Percentiles rank a stretch among this genome's conserved stretches.
These are phyloP conservation scores for Pestalotiopsis sp. DNA, from an alignment of 2,329 filamentous ascomycete genomes.

Conservation along the genomic window DNA sequence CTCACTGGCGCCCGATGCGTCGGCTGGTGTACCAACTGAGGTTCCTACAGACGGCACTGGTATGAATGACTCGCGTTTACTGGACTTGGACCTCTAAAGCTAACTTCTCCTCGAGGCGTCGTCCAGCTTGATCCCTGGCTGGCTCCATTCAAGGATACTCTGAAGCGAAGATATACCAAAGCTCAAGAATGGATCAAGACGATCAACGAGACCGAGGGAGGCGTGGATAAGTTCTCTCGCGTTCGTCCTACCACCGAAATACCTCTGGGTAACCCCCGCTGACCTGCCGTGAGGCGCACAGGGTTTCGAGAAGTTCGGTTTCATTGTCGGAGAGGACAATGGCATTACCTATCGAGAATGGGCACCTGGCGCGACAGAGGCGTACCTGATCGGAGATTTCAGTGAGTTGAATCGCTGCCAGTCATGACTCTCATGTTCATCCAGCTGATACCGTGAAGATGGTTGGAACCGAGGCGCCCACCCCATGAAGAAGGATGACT, in stretches of 20 bases:
- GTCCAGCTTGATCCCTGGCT: conserved; percentile 88
- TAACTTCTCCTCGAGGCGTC: conserved; percentile 63
- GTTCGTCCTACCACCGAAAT: conserved; percentile 44
- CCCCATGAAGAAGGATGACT: conserved; percentile 84
- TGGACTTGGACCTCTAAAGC: conserved; percentile 14
- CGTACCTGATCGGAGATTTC: conserved; percentile 91
- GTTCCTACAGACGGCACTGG: conserved; percentile 73
- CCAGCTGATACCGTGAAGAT: conserved; percentile 54
- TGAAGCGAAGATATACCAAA: conserved; percentile 77
- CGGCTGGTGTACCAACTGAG: conserved; percentile 46
- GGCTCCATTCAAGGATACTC: conserved; percentile 76
- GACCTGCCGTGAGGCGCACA: conserved; percentile 35
- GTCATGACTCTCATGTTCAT: not conserved
- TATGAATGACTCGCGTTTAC: conserved; percentile 37
- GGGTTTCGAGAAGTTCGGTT: conserved; percentile 85
- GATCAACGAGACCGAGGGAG: conserved; percentile 83
- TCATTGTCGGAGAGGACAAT: conserved; percentile 79
- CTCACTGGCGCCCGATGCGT: conserved; percentile 38
- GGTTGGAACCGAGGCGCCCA: conserved; percentile 83
- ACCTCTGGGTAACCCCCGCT: not conserved
- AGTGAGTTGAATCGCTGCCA: conserved; percentile 55
- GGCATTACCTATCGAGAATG: conserved; percentile 93
- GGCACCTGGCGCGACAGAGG: conserved; percentile 86
- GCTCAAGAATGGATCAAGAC: conserved; percentile 85
- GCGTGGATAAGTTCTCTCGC: conserved; percentile 87